phyloP scores from a whole-genome alignment of 129 eudicot genomes.

The Sambucus nigra region DNA sequence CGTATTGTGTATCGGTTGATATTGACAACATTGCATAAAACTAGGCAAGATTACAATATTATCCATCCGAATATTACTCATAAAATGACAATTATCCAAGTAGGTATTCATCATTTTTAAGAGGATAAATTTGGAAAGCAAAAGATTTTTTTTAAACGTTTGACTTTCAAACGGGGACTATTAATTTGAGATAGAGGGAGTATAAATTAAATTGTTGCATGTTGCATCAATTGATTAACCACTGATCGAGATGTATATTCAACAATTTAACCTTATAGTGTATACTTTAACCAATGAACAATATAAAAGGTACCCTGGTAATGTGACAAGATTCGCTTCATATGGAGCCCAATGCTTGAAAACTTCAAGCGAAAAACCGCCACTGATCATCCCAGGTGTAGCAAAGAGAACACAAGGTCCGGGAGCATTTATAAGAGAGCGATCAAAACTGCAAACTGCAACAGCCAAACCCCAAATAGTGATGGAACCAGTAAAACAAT shows the following conservation, averaged over 20 bases:
- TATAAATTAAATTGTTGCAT: no score
- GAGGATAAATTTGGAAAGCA: no score
- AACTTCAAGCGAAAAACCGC: constrained; percentile 93
- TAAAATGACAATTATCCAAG: no score
- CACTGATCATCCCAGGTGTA: constrained; percentile 91
- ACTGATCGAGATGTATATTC: background rate
- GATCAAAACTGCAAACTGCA: constrained; percentile 71
- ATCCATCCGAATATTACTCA: no score
- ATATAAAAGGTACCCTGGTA: constrained; percentile 57
- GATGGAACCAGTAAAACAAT: constrained; percentile 8
- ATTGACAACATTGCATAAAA: no score
- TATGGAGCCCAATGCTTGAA: constrained; percentile 92
- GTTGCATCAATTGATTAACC: background rate
- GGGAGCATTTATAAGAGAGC: constrained; percentile 69
- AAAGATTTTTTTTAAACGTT: no score
- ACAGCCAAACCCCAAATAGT: constrained; percentile 15
- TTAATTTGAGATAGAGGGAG: no score
- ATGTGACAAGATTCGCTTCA: constrained; percentile 65
- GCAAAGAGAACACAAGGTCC: constrained; percentile 99
- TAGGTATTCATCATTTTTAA: no score
- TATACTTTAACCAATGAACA: background rate
- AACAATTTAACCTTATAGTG: no score
- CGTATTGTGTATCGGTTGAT: no score
- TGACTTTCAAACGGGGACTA: no score
- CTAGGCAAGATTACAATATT: no score